Base-by-base conservation (phyloP, 352 stramenopile species). In the Phytophthora vignae region DNA sequence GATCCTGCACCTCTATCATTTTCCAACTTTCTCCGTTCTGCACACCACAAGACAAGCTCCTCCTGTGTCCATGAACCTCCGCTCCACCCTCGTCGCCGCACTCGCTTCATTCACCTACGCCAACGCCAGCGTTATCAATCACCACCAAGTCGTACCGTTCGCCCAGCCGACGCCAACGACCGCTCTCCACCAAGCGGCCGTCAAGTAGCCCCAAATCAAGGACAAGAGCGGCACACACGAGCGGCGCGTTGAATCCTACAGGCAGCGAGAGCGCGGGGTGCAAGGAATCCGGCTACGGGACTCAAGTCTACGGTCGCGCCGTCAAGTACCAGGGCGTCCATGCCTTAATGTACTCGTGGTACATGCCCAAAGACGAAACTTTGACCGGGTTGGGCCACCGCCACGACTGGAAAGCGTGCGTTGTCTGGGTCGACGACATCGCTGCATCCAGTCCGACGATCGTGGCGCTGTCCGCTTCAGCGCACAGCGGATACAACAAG, bases 261-360 rank as follows among this genome's bases (percentile, higher is more conserved):
- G 49, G 49, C 36, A 19, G 21, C 49, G 11, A 31, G 10, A 55
- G 49, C 21, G 49, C 22, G 4, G 22, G 22, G 10, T 81, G 11
- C 77, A 81, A 63, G 50, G 61, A 62, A 10, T 76, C 69, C 21
- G 69, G 69, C 31, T 71, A 59, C 38, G 69, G 69, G 2, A 55
- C 62, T 19, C 69, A 76, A 49, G 31, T 71, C 11, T 76, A 71
- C 56, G 68, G 49, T 6, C 74, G 74, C 25, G 42, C 65, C 46
- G 64, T 54, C 17, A 55, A 19, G 56, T 71, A 76, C 62, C 53
- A 71, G 3, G 69, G 50, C 12, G 33, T 52, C 7, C 68, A 44
- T 17, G 69, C 60, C 19, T 54, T 76, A 71, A 76, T 76, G 69
- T 76, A 76, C 75, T 71, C 67, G 25, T 82, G 75, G 75, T 82